Evolutionary conservation across 164 flowering plant genomes (phyloP), one percentile per base, ranked within the genome.

Genomic region (Nelumbo lutea): DNA sequence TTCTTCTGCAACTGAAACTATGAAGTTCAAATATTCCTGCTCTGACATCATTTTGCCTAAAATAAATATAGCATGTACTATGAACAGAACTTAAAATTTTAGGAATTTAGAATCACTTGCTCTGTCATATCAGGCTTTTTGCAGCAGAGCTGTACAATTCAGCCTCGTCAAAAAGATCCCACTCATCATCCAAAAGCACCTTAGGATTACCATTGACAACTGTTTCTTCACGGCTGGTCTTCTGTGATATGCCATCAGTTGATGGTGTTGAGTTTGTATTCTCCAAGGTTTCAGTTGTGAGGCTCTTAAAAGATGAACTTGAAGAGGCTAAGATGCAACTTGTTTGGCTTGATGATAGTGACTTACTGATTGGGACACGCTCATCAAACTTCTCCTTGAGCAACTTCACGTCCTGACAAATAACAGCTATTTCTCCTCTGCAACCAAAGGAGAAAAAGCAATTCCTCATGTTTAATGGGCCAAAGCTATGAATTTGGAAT

Each of bases 401-500:
- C 51, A 77, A 53, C 51, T 76, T 83, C 66, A 94, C 88, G 75
- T 94, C 97, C 68, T 86, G 83, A 69, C 98, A 94, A 13, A 91
- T 88, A 41, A 90, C 97, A 73, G 91, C 78, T 13, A 92, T 88
- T 77, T 95, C 96, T 73, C 98, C 97, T 74, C 98, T 95, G 91
- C 77, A 66, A 56, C 57, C 14, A 62, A n/a, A 39, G 45, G 14
- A 5, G 38, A 39, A 11, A 53, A 53, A 53, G 27, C 27, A 27
- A 27, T 27, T 27, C 27, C 15, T 53, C 11, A 53, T 53, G 11
- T 53, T 53, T 4, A 13, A 27, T 27, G 27, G 27, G 27, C 27
- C 27, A 27, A 27, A 27, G 27, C 27, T 27, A 27, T 27, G 27
- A 27, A 27, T 7, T 14, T 4, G 4, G 6, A 10, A 40, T n/a